phyloP scores from a whole-genome alignment of 1,284 basidiomycete species.

The Pseudozyma sp. region DNA sequence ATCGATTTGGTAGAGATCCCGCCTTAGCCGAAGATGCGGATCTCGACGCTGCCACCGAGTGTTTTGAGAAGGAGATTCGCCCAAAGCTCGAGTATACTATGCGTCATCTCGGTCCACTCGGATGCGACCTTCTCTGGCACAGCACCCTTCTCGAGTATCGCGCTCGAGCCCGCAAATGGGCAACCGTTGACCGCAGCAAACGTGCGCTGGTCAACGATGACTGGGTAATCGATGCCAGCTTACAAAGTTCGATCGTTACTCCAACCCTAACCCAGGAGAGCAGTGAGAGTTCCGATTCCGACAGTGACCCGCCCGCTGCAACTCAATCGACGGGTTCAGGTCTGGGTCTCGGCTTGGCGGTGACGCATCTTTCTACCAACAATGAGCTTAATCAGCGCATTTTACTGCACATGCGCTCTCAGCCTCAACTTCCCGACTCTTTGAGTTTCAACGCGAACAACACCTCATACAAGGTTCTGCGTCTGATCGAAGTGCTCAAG shows the following conservation, averaged over 20 bases:
- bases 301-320: neutral
- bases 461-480: slow-evolving; percentile 42
- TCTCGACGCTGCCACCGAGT: slow-evolving; percentile 12
- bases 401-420: slow-evolving; percentile 20
- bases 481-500: slow-evolving; percentile 44
- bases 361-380: slow-evolving; percentile 27
- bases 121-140: slow-evolving; percentile 55
- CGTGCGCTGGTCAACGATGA: slow-evolving; percentile 31
- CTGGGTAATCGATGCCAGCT: slow-evolving; percentile 29
- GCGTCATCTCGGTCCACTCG: slow-evolving; percentile 39
- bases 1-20: slow-evolving; percentile 5
- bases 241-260: slow-evolving; percentile 3
- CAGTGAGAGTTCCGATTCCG: neutral
- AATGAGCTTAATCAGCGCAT: slow-evolving; percentile 33
- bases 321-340: slow-evolving; percentile 5
- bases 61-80: slow-evolving; percentile 34
- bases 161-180: slow-evolving; percentile 27
- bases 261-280: slow-evolving; percentile 4
- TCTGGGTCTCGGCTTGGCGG: slow-evolving; percentile 6
- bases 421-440: slow-evolving; percentile 20
- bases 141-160: slow-evolving; percentile 35
- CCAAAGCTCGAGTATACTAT: slow-evolving; percentile 45
- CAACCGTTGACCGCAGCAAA: slow-evolving; percentile 8
- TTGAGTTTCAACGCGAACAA: slow-evolving; percentile 23
- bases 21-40: slow-evolving; percentile 8